Percentiles rank a stretch among this genome's conserved stretches.
These are phyloP conservation scores for Wallacemonas rigidus DNA, from an alignment of 208 protist genomes.

Conservation along the genomic window DNA sequence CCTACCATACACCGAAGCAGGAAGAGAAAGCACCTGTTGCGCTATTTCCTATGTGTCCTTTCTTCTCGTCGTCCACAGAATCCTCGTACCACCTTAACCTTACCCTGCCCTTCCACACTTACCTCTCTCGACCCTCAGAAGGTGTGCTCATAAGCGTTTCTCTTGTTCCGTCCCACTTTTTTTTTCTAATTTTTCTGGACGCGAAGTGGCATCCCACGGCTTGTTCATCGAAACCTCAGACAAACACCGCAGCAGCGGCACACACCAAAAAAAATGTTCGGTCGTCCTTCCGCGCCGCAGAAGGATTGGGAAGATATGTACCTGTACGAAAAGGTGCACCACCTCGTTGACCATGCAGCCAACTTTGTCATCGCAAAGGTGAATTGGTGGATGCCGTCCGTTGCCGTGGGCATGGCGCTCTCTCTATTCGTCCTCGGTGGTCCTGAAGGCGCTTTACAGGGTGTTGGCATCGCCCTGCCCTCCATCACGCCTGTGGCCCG, in stretches of 20 bases:
- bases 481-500: slow-evolving; percentile 51
- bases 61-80: no score
- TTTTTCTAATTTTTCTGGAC: background rate
- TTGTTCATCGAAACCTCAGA: background rate
- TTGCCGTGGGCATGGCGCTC: slow-evolving; percentile 68
- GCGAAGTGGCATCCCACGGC: no score
- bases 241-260: background rate
- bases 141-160: background rate
- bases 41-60: no score
- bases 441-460: slow-evolving; percentile 53
- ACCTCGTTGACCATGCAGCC: slow-evolving; percentile 78
- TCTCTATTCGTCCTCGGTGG: slow-evolving; percentile 78
- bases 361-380: slow-evolving; percentile 78
- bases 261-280: slow-evolving; percentile 56
- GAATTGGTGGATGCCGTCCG: slow-evolving; percentile 86
- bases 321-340: slow-evolving; percentile 84
- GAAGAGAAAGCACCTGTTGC: no score
- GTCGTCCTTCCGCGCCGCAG: slow-evolving; percentile 56
- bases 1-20: no score
- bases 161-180: background rate
- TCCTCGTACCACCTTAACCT: no score
- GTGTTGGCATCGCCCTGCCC: slow-evolving; percentile 47
- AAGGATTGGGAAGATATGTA: slow-evolving; percentile 87
- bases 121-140: no score
- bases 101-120: background rate